Percentiles rank a stretch among this genome's conserved stretches.
These are phyloP conservation scores for Apiospora malaysiana DNA, from an alignment of 2,329 filamentous ascomycete species.

Conservation along the genomic window DNA sequence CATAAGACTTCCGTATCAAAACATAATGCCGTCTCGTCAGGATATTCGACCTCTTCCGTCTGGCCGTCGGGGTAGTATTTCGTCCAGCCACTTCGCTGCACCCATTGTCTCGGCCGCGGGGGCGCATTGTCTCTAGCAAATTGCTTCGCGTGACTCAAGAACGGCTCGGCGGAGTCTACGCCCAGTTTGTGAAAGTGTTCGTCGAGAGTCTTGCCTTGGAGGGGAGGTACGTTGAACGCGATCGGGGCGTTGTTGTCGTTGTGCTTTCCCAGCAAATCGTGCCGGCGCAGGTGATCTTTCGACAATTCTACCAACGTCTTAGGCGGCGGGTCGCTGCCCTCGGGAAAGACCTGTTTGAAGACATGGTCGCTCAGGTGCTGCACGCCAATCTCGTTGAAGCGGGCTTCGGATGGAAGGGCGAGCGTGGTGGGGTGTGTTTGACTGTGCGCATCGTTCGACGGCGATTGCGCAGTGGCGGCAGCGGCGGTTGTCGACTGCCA, in stretches of 20 bases:
- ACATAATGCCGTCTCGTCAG: slow-evolving; percentile 80
- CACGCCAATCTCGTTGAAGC: slow-evolving; percentile 92
- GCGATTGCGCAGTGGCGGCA: slow-evolving; percentile 27
- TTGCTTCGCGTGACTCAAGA: slow-evolving; percentile 73
- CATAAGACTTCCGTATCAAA: slow-evolving; percentile 98
- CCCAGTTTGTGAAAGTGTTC: slow-evolving; percentile 94
- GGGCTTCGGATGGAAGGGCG: slow-evolving; percentile 60
- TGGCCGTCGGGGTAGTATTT: slow-evolving; percentile 82
- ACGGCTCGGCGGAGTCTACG: slow-evolving; percentile 85
- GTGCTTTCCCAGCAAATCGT: slow-evolving; percentile 90
- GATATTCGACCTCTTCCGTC: slow-evolving; percentile 73
- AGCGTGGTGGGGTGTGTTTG: background rate
- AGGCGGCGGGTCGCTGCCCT: slow-evolving; percentile 60
- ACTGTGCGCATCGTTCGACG: slow-evolving; percentile 23
- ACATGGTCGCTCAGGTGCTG: slow-evolving; percentile 90
- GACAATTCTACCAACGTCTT: slow-evolving; percentile 79
- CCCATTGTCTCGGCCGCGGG: slow-evolving; percentile 72
- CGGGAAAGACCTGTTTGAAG: slow-evolving; percentile 81
- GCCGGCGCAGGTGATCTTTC: slow-evolving; percentile 79
- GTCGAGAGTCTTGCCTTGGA: slow-evolving; percentile 83
- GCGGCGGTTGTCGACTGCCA: slow-evolving; percentile 49
- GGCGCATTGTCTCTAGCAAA: slow-evolving; percentile 70
- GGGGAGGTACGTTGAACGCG: slow-evolving; percentile 80
- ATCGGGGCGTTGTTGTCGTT: slow-evolving; percentile 78
- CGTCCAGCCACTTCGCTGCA: slow-evolving; percentile 85